These are phyloP conservation scores for Pleurotus citrinopileatus DNA, from an alignment of 768 basidiomycete genomes.

Conservation along the genomic window DNA sequence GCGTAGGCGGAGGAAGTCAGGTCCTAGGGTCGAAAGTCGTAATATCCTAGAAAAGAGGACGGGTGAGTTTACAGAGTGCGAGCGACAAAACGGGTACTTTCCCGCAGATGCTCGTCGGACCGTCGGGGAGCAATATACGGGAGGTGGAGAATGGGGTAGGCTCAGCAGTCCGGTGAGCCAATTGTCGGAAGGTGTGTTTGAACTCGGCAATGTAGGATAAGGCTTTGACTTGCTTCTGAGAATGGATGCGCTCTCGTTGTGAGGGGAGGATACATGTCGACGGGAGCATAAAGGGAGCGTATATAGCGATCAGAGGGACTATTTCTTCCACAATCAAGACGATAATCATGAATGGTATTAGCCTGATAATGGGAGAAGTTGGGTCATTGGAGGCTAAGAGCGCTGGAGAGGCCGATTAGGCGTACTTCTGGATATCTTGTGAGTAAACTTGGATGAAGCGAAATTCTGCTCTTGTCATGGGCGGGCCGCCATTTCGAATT, in stretches of 20 bases:
- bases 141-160: background rate
- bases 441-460: conserved; percentile 66
- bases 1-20: conserved; percentile 38
- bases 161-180: background rate
- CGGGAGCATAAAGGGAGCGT: conserved; percentile 80
- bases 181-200: background rate
- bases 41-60: conserved; percentile 27
- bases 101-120: conserved; percentile 49
- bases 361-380: conserved; percentile 36
- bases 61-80: background rate
- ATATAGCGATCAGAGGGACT: conserved; percentile 81
- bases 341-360: conserved; percentile 77
- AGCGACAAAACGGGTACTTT: conserved; percentile 28
- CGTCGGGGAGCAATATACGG: background rate
- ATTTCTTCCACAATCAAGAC: conserved; percentile 76
- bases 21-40: conserved; percentile 42
- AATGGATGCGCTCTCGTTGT: conserved; percentile 65
- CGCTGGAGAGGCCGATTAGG: background rate
- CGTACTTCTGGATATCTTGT: conserved; percentile 69
- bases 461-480: conserved; percentile 65
- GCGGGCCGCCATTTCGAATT: conserved; percentile 54
- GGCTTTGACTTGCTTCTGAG: conserved; percentile 49
- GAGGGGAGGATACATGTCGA: conserved; percentile 85
- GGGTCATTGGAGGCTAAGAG: background rate
- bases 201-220: background rate